Base-by-base conservation (phyloP, 352 stramenopile species). In the Pythium coloratum region DNA sequence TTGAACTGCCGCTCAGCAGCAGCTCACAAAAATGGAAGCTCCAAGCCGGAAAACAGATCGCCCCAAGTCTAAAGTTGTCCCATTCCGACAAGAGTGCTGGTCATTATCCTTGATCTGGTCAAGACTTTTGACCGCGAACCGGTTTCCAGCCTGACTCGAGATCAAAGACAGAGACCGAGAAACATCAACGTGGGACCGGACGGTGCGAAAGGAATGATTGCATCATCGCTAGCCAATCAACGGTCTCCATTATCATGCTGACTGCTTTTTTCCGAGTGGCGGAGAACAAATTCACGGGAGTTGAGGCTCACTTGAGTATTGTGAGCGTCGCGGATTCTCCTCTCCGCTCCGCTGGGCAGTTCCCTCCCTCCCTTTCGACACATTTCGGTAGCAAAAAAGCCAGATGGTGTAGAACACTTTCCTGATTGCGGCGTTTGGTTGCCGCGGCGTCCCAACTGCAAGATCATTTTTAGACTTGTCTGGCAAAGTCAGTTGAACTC, bases 171-270 rank as follows among this genome's bases (percentile, higher is more conserved):
- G 32, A 32, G 49, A 30, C 26, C 49, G 8, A 36, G 42, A 66
- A 74, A 74, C 67, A 74, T 74, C 67, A 75, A 70, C 40, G 44
- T 75, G 69, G 69, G 69, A 75, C 69, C 63, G 61, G 69, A 64
- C 69, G 55, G 44, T 55, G 62, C 63, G 68, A 70, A 62, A 59
- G 44, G 63, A 75, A 67, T 70, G 63, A 62, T 59, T 57, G 57
- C 68, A 59, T 53, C 47, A 58, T 68, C 40, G n/a, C 28, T n/a
- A 14, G 49, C 56, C 60, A 73, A 69, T 73, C 42, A 69, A 5
- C 8, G 36, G n/a, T 36, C 40, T 32, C 34, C 28, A 16, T 42
- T 53, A 20, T 53, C 51, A 57, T 57, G 51, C 59, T 62, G 51
- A 61, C 10, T 38, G 53, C 38, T 50, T 32, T 18, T 44, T 6